Evolutionary conservation across 257 asterid species (phyloP).

Genomic region (Echium plantagineum): DNA sequence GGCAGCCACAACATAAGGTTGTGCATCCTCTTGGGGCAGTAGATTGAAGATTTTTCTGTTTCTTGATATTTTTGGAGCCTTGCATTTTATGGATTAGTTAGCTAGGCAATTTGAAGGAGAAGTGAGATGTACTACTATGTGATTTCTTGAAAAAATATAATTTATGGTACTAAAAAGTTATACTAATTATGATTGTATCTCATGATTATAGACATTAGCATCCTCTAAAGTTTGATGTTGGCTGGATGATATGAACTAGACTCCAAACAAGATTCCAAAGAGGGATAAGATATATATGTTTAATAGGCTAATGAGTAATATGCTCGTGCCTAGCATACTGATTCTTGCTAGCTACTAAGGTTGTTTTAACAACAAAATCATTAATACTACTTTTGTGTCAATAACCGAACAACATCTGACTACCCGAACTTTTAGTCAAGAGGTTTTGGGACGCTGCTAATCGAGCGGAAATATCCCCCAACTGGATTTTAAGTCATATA

Average conservation of each 20-base stretch:
- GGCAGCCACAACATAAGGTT: conserved; percentile 47
- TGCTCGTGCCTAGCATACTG: conserved; percentile 1
- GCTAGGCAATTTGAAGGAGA: conserved; percentile 15
- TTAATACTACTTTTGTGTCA: no score
- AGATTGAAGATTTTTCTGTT: conserved; percentile 28
- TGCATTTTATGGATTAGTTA: conserved; percentile 33
- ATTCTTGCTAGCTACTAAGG: no score
- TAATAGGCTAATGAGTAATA: conserved; percentile 22
- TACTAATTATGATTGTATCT: conserved; percentile 46
- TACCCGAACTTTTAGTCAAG: no score
- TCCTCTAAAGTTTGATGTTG: conserved; percentile 21
- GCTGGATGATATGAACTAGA: conserved; percentile 9
- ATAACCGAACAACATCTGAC: no score
- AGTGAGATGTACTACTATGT: conserved; percentile 9
- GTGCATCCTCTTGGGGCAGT: conserved; percentile 28
- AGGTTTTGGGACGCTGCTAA: no score
- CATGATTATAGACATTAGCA: conserved; percentile 17
- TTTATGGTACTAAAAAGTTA: conserved; percentile 35
- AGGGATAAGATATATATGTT: conserved; percentile 16
- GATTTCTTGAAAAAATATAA: conserved; percentile 16
- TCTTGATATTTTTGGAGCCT: conserved; percentile 27
- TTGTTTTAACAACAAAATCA: no score
- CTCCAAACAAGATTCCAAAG: conserved; percentile 13
- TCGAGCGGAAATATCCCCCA: no score
- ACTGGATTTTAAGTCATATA: no score